Evolutionary conservation across 1,139 yeast genomes (phyloP), one percentile per base, ranked within the genome.

Genomic region (Zygotorulaspora mrakii): DNA sequence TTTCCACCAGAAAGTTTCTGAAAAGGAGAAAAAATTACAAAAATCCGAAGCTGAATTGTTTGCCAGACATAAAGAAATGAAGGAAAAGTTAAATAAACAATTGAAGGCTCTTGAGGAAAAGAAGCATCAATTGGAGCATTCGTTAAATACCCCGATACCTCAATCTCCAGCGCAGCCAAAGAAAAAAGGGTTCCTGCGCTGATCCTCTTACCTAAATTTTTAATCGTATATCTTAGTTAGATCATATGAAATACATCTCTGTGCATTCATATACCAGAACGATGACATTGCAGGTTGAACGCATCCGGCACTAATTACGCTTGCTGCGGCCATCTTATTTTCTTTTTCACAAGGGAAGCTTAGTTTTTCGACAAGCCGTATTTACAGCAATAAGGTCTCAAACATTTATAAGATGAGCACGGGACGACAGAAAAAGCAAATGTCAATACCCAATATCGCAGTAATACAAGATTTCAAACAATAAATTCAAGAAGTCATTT

Each of bases 31-130:
- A 74, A 89, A 89, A 70, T 77, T 94, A 64, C 95, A 89, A 71
- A 86, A 89, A 69, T 87, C 96, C 35, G 98, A 94, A 69, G 95
- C 95, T 43, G 98, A 94, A 67, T 76, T 94, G 60, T 91, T 91
- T 65, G 79, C 94, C 28, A 81, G 95, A 65, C 98, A 94, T 68
- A 86, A 87, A 66, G 97, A 91, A 65, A 88, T 91, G 94, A 89
- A 91, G 70, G 97, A 89, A 60, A 87, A 86, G 66, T 75, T 91
- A 61, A 74, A 84, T 53, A 84, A 84, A 64, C 96, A 89, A 67
- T 80, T 91, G 51, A 81, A 81, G 61, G 79, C 88, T 55, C 75
- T 91, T 61, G 97, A 91, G 65, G 96, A 88, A 53, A 87, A 87
- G 69, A 89, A 88, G 69, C 75, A 73, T 46, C 89, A 82, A 62